Percentiles rank a stretch among this genome's conserved stretches.
phyloP scores from a whole-genome alignment of 805 yeast species.

The Naumovozyma castellii region DNA sequence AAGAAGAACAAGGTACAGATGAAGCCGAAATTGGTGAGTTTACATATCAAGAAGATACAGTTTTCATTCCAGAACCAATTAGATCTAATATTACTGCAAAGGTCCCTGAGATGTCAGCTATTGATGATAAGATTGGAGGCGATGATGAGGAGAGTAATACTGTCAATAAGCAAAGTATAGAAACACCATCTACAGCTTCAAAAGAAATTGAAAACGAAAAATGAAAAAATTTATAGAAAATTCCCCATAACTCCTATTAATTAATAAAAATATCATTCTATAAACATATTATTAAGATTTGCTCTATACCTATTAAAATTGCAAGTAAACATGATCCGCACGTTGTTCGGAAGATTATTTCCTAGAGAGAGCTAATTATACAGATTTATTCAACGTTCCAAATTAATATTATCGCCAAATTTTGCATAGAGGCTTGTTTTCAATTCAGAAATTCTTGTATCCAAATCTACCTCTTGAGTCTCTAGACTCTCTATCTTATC shows the following conservation, averaged over 20 bases:
- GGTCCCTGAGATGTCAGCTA: not conserved
- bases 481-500: conserved; percentile 39
- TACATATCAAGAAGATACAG: conserved; percentile 57
- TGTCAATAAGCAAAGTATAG: not conserved
- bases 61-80: conserved; percentile 68
- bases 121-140: not conserved
- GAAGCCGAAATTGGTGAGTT: conserved; percentile 85
- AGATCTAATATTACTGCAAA: conserved; percentile 42
- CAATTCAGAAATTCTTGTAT: conserved; percentile 46
- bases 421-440: conserved; percentile 75
- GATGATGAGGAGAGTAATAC: not conserved
- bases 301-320: no score
- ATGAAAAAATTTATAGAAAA: conserved; percentile 1
- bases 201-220: not conserved
- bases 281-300: no score
- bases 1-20: conserved; percentile 84
- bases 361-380: no score
- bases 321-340: no score
- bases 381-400: conserved; percentile 58
- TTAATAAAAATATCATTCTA: no score
- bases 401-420: conserved; percentile 81
- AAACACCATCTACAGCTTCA: not conserved
- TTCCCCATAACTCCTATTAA: no score
- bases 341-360: no score
- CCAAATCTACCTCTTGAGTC: conserved; percentile 40